Base-by-base conservation (phyloP, 2,329 filamentous ascomycete species). In the Pseudofabraea citricarpa region DNA sequence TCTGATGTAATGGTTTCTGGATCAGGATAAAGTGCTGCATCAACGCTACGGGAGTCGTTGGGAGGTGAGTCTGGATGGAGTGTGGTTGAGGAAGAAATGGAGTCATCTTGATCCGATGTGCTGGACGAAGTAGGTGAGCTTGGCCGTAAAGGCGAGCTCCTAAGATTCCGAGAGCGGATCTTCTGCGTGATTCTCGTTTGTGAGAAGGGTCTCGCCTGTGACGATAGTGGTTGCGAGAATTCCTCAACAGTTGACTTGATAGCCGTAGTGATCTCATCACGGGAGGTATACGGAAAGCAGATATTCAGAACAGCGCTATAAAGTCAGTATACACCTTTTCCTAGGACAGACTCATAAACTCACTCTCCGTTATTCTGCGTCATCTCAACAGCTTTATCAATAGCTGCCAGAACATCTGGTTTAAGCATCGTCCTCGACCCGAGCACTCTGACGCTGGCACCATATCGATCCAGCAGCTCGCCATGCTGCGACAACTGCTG, bases 281-380 rank as follows among this genome's bases (percentile, higher is more conserved):
- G 79, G 4, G 90, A 95, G 0, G 93, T 97, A 61, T 98, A 98
- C 0, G 93, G 93, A 59, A 97, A 97, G 71, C 93, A 98, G 50
- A 98, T 90, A 62, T 98, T 98, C 40, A 98, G 72, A 22, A 85
- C 75, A 32, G 81, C 79, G 47, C 73, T 76, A 50, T 6, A 36
- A 31, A 20, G 42, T 59, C 45, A 55, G 47, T 9, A 33, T 13
- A 6, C 12, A 39, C 6, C 13, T 15, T 15, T 10, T 35, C 32
- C 18, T 6, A 7, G 13, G 7, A 37, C 22, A 29, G 5, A 12
- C 8, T 33, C 9, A 13, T 13, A 5, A 2, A 61, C 71, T 49
- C 61, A 88, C 85, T 85, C 82, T 50, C 83, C 85, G 64, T 98
- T 97, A 57, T 87, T 75, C 61, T 83, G 87, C 18, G 93, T 98